A percentile compares a stretch with the other conserved stretches of the same genome.
These are phyloP conservation scores for Mucor lusitanicus DNA, from an alignment of 371 early-diverging fungal genomes.

Conservation along the genomic window DNA sequence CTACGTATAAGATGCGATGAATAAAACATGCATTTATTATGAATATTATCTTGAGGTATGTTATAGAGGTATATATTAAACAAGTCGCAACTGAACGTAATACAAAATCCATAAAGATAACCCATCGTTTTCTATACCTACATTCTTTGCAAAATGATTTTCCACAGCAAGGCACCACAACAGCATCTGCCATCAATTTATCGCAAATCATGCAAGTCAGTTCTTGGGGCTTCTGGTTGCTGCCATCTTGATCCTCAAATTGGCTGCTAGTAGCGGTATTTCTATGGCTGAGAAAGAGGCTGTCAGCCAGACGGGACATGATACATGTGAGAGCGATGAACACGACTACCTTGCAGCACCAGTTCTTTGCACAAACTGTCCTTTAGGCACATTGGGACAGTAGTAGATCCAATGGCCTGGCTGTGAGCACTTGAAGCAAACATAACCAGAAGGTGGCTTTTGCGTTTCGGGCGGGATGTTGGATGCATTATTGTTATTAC, in stretches of 20 bases:
- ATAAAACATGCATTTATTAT: constrained; percentile 7
- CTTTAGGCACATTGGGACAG: constrained; percentile 55
- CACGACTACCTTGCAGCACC: not conserved
- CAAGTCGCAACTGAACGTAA: constrained; percentile 1
- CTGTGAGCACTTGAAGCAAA: constrained; percentile 53
- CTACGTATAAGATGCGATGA: constrained; percentile 20
- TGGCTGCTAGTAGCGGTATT: not conserved
- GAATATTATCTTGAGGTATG: constrained; percentile 6
- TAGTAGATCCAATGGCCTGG: constrained; percentile 62
- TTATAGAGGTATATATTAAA: not conserved
- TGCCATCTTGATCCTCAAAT: not conserved
- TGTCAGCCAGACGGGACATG: not conserved
- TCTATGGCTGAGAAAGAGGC: not conserved
- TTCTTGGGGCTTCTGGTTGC: constrained; percentile 47
- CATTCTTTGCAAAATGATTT: constrained; percentile 88
- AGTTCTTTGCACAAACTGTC: constrained; percentile 43
- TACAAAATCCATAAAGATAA: not conserved
- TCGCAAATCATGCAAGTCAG: constrained; percentile 78
- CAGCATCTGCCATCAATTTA: constrained; percentile 79
- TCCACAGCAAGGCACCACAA: constrained; percentile 83
- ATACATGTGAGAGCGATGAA: not conserved
- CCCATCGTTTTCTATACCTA: constrained; percentile 36
- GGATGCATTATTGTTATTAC: constrained; percentile 2
- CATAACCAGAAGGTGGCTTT: constrained; percentile 51
- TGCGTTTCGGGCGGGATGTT: constrained; percentile 51